Conservation (phyloP, 1,284 basidiomycete species). For the Puccinia hordei region DNA sequence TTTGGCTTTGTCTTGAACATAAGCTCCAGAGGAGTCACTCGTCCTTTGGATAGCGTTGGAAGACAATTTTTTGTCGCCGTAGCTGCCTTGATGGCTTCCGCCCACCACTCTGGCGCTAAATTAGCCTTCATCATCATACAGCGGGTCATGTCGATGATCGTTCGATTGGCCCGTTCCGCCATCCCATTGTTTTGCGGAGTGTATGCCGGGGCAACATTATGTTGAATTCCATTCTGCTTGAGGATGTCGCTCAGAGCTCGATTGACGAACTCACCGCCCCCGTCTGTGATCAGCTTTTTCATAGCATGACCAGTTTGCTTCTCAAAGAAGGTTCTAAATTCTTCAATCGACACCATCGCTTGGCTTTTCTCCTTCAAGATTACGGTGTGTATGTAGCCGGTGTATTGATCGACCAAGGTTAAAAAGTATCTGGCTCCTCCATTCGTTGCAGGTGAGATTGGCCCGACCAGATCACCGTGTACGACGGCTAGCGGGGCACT, state of each 20-base stretch:
- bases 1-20: no score
- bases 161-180: not conserved
- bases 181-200: conserved; percentile 4
- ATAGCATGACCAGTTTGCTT: not conserved
- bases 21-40: not conserved
- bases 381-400: not conserved
- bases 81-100: not conserved
- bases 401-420: not conserved
- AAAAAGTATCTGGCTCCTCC: not conserved
- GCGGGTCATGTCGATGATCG: not conserved
- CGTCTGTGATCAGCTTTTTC: conserved; percentile 2
- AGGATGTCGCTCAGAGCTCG: not conserved
- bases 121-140: not conserved
- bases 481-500: not conserved
- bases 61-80: not conserved
- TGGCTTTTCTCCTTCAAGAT: not conserved
- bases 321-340: not conserved
- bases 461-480: not conserved
- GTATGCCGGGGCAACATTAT: not conserved
- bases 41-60: not conserved
- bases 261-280: not conserved
- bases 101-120: not conserved
- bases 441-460: not conserved
- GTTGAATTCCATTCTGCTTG: not conserved
- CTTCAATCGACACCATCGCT: not conserved